Conservation (phyloP, 2,329 filamentous ascomycete genomes). For the Fusarium dlaminii region DNA sequence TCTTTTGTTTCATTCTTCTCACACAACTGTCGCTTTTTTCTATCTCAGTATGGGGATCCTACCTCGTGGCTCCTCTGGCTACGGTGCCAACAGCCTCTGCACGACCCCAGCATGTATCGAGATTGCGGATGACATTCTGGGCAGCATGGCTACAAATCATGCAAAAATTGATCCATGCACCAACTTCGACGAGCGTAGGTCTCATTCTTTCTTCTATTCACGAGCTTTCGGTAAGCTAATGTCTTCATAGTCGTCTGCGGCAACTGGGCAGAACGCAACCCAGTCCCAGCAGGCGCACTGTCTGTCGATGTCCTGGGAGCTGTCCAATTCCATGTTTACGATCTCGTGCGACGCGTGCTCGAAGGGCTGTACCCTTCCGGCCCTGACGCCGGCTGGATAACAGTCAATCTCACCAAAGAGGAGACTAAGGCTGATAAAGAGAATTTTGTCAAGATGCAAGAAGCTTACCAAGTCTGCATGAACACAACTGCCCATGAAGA, state of each 20-base stretch:
- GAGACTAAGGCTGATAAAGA: slow-evolving; percentile 59
- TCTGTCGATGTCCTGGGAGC: neutral
- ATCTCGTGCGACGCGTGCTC: neutral
- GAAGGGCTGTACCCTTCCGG: slow-evolving; percentile 69
- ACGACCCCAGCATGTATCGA: neutral
- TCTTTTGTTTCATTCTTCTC: neutral
- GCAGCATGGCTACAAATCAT: neutral
- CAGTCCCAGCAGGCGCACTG: neutral
- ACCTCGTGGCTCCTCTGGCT: neutral
- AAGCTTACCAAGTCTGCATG: slow-evolving; percentile 72
- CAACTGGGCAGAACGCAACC: neutral
- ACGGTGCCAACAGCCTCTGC: neutral
- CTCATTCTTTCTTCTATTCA: neutral
- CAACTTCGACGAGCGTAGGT: neutral
- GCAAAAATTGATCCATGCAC: neutral
- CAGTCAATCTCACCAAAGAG: slow-evolving; percentile 33
- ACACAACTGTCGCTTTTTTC: neutral
- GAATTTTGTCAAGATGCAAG: slow-evolving; percentile 74
- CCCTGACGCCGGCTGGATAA: slow-evolving; percentile 32
- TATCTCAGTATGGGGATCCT: neutral
- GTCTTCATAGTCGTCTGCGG: neutral
- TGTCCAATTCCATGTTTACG: neutral
- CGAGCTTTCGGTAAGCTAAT: neutral
- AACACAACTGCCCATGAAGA: slow-evolving; percentile 66
- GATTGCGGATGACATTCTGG: neutral